These are phyloP conservation scores for Calonectria pteridis DNA, from an alignment of 2,329 filamentous ascomycete species.

Conservation along the genomic window DNA sequence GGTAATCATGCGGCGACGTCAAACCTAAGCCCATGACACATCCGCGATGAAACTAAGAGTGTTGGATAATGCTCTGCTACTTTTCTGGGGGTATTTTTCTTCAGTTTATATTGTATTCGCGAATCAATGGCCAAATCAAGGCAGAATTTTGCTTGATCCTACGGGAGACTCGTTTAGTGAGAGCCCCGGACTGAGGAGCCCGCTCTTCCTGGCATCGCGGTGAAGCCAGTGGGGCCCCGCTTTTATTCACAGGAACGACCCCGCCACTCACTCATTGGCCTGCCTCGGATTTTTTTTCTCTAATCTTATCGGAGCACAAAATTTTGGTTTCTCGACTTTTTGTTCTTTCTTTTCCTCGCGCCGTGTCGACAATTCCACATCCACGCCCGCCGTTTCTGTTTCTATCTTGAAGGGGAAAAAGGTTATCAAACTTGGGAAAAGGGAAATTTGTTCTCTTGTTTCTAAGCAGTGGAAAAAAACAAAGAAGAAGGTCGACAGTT, in stretches of 20 bases:
- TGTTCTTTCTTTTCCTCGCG: background rate
- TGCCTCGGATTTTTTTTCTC: constrained; percentile 48
- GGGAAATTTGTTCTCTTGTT: background rate
- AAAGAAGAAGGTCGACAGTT: background rate
- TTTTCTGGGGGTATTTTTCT: background rate
- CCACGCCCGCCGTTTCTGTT: background rate
- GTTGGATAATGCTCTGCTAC: background rate
- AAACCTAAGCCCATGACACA: background rate
- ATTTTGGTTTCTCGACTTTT: constrained; percentile 4
- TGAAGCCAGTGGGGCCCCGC: constrained; percentile 28
- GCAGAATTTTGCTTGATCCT: background rate
- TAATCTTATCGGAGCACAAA: constrained; percentile 47
- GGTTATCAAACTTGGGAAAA: background rate
- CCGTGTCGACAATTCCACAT: background rate
- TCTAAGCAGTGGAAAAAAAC: background rate
- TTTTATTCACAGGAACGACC: background rate
- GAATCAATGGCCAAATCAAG: background rate
- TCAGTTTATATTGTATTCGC: background rate
- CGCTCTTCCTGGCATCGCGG: constrained; percentile 1
- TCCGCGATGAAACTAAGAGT: background rate
- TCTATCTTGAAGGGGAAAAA: background rate
- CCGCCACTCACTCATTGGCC: constrained; percentile 25
- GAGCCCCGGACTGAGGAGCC: background rate
- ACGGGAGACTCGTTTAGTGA: background rate
- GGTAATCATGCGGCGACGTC: background rate